A percentile compares a stretch with the other conserved stretches of the same genome.
Conservation (phyloP, 768 basidiomycete genomes). For the Phanerochaete carnosa region DNA sequence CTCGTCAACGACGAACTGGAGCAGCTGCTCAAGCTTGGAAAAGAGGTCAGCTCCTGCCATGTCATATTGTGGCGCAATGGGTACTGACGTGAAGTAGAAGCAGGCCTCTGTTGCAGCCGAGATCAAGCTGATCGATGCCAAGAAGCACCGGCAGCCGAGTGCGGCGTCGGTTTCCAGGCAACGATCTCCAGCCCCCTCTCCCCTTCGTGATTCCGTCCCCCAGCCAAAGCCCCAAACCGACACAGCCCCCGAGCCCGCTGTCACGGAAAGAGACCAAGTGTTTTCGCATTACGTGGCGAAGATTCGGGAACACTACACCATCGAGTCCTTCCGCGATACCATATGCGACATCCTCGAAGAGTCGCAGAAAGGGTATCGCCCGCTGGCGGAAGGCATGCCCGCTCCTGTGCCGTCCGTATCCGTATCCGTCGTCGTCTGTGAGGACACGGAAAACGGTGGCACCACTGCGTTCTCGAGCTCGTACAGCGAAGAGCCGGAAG, state of each 20-base stretch:
- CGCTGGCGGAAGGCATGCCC: not conserved
- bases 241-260: not conserved
- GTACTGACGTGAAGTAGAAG: not conserved
- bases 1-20: not conserved
- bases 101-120: not conserved
- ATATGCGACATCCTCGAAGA: not conserved
- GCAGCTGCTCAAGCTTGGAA: not conserved
- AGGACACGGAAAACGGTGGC: not conserved
- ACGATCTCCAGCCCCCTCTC: not conserved
- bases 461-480: not conserved
- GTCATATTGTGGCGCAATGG: not conserved
- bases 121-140: not conserved
- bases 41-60: not conserved
- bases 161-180: not conserved
- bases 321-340: not conserved
- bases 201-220: not conserved
- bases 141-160: not conserved
- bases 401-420: not conserved
- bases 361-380: constrained; percentile 1
- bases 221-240: not conserved
- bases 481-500: not conserved
- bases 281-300: not conserved
- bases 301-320: not conserved
- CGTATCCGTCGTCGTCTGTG: not conserved
- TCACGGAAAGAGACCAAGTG: not conserved